Base-by-base conservation (phyloP, 805 yeast genomes). In the Saturnispora serradocipensis region DNA sequence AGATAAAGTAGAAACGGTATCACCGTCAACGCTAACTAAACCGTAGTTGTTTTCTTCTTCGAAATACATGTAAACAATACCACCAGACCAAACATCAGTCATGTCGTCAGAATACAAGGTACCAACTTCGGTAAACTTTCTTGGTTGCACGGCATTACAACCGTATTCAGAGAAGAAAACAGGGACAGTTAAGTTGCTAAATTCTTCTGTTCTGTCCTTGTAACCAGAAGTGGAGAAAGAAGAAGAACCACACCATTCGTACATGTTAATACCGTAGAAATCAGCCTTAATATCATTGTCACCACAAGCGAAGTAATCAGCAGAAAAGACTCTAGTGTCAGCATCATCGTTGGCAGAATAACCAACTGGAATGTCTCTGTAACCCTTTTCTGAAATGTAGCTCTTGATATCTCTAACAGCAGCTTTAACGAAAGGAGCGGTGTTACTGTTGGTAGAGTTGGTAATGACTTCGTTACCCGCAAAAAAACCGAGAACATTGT, bases 391-490 rank as follows among this genome's bases (percentile, higher is more conserved):
- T 50, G 72, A 68, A 59, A 93, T 86, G 70, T 93, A 89, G 16
- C 74, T 62, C 70, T 87, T 90, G 64, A 78, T 77, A 67, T 91
- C 99, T 69, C 99, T 84, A 55, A 93, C 77, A 16, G 98, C 96
- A 30, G 98, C 97, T 75, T 91, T 93, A 52, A 93, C 96, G 68
- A 82, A 91, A 1, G 97, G 88, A 28, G 97, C 89, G 32, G 97
- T 87, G 59, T 81, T 84, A 13, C 97, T 86, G 69, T 88, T 90
- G 46, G 88, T 72, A 43, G 69, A 71, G 63, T 87, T 88, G 69
- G 90, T 91, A 54, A 91, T 81, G 50, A 93, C 98, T 76, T 91
- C 99, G 70, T 93, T 93, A 55, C 98, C 99, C 28, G 98, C 98
- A 70, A 91, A 90, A 77, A 88, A 90, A 2, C 98, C 99, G 56